Percentiles rank a stretch among this genome's conserved stretches.
Evolutionary conservation across 1,284 basidiomycete genomes (phyloP).

Genomic region (Trichosporon faecale): DNA sequence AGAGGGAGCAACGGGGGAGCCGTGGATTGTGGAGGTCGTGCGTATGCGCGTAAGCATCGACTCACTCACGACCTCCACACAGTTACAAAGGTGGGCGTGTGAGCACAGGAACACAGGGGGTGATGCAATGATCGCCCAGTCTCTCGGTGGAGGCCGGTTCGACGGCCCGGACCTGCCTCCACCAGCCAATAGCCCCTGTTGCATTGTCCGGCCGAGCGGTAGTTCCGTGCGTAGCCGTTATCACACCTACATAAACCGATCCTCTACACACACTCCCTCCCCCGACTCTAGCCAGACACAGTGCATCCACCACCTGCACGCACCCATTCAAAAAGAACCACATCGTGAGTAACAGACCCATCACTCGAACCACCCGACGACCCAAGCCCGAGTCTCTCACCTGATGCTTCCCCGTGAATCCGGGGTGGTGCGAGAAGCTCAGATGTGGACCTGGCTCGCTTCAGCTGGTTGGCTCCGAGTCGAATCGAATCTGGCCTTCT

Average conservation of each 20-base stretch:
- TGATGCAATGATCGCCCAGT: conserved; percentile 1
- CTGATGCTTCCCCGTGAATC: too few relatives aligned
- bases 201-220: not conserved
- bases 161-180: too few relatives aligned
- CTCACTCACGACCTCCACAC: too few relatives aligned
- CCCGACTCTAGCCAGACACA: not conserved
- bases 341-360: too few relatives aligned
- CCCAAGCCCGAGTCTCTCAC: too few relatives aligned
- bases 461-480: not conserved
- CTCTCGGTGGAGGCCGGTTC: not conserved
- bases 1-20: not conserved
- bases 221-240: conserved; percentile 9
- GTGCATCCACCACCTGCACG: not conserved
- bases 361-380: too few relatives aligned
- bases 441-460: too few relatives aligned
- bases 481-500: not conserved
- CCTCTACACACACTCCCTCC: not conserved
- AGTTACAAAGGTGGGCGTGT: not conserved
- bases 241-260: not conserved
- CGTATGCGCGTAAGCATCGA: not conserved
- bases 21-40: not conserved
- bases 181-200: not conserved
- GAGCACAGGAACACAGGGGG: not conserved
- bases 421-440: too few relatives aligned
- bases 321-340: not conserved